Conservation (phyloP, 768 basidiomycete species). For the Amyloporia xantha region DNA sequence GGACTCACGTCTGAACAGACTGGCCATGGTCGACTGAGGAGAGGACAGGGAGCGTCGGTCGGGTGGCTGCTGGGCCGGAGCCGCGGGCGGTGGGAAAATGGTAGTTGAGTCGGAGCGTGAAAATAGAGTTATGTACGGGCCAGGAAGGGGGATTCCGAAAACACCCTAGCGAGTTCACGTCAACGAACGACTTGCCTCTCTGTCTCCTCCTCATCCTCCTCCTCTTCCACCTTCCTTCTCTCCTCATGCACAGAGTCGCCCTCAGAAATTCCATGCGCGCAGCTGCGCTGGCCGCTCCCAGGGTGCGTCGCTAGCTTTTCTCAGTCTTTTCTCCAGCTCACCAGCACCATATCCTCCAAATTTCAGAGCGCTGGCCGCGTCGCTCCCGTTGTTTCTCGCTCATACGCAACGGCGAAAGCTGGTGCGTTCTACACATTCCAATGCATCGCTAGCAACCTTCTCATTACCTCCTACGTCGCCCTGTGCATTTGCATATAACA, state of each 20-base stretch:
- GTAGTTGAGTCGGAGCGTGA: slow-evolving; percentile 22
- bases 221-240: slow-evolving; percentile 28
- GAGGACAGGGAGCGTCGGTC: slow-evolving; percentile 2
- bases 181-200: slow-evolving; percentile 17
- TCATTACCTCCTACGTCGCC: slow-evolving; percentile 6
- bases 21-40: slow-evolving; percentile 19
- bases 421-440: slow-evolving; percentile 44
- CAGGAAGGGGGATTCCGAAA: slow-evolving; percentile 18
- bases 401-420: slow-evolving; percentile 98
- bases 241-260: slow-evolving; percentile 79
- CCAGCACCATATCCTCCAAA: slow-evolving; percentile 4
- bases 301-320: slow-evolving; percentile 38
- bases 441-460: slow-evolving; percentile 16
- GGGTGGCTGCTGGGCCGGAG: slow-evolving; percentile 7
- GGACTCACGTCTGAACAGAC: slow-evolving; percentile 24
- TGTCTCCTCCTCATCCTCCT: slow-evolving; percentile 38
- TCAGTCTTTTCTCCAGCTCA: slow-evolving; percentile 4
- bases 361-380: slow-evolving; percentile 34
- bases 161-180: slow-evolving; percentile 16
- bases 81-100: slow-evolving; percentile 12
- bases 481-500: slow-evolving; percentile 4
- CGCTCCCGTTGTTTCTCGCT: slow-evolving; percentile 56
- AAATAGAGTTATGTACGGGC: slow-evolving; percentile 18
- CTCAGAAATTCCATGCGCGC: slow-evolving; percentile 79
- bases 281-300: slow-evolving; percentile 62